Percentiles rank a stretch among this genome's conserved stretches.
Conservation (phyloP, 2,329 filamentous ascomycete genomes). For the Scedosporium apiospermum region DNA sequence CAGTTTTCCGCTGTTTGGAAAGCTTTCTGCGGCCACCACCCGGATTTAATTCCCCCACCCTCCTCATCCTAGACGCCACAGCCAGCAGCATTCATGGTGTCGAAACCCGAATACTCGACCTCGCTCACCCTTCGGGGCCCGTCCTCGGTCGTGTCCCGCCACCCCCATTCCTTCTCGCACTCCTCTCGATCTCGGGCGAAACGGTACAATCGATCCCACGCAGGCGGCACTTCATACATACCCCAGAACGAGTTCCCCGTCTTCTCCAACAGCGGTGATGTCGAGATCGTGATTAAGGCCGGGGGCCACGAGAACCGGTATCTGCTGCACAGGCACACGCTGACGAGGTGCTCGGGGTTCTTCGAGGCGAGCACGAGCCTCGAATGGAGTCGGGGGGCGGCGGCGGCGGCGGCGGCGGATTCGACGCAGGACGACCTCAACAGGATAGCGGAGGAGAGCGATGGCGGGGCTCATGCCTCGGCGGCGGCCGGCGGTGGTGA, state of each 20-base stretch:
- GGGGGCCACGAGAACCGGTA: slow-evolving; percentile 71
- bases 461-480: not conserved
- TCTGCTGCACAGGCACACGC: slow-evolving; percentile 75
- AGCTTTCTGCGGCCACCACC: not conserved
- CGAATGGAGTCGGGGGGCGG: slow-evolving; percentile 54
- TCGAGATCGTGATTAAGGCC: slow-evolving; percentile 73
- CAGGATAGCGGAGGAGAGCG: slow-evolving; percentile 5
- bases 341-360: slow-evolving; percentile 86
- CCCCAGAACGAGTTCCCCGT: slow-evolving; percentile 87
- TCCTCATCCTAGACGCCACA: not conserved
- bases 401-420: not conserved
- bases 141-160: slow-evolving; percentile 53
- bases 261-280: slow-evolving; percentile 83
- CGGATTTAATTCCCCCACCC: not conserved
- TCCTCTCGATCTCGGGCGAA: slow-evolving; percentile 45
- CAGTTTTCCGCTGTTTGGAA: too few species aligned
- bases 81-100: slow-evolving; percentile 46
- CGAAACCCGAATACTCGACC: slow-evolving; percentile 44
- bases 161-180: slow-evolving; percentile 1
- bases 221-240: slow-evolving; percentile 58
- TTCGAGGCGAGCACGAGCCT: slow-evolving; percentile 80
- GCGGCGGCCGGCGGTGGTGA: not conserved
- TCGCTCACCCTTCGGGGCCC: slow-evolving; percentile 50
- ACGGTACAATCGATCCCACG: slow-evolving; percentile 73
- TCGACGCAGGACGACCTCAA: slow-evolving; percentile 15